Conservation (phyloP, 2,329 filamentous ascomycete species). For the Hymenoscyphus linearis region DNA sequence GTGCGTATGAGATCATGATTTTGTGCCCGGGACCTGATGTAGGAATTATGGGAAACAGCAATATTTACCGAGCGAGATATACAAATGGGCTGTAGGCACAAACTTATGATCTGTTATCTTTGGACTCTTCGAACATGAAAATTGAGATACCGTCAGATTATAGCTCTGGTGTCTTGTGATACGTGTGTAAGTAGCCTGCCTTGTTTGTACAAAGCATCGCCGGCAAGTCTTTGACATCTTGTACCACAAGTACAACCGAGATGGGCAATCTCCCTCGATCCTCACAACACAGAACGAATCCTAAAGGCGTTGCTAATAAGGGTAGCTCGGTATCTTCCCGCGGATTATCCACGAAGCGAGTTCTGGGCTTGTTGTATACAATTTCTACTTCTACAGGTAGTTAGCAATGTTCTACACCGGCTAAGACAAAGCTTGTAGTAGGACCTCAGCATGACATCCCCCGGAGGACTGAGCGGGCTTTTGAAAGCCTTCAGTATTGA, state of each 20-base stretch:
- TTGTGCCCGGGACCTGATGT: not conserved
- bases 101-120: not conserved
- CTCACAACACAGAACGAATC: not conserved
- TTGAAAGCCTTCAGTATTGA: not conserved
- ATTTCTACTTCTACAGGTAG: not conserved
- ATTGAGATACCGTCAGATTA: not conserved
- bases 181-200: not conserved
- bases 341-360: not conserved
- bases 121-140: not conserved
- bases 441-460: not conserved
- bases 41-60: not conserved
- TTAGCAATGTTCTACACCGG: not conserved
- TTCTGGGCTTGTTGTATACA: not conserved
- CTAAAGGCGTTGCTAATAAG: not conserved
- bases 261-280: not conserved
- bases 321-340: not conserved
- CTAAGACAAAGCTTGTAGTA: not conserved
- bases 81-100: not conserved
- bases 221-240: not conserved
- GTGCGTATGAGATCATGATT: not conserved
- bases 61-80: not conserved
- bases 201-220: not conserved
- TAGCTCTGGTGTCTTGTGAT: too few species aligned
- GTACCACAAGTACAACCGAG: not conserved
- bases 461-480: not conserved